Evolutionary conservation across 352 stramenopile genomes (phyloP).

Genomic region (Phytophthora sp.): DNA sequence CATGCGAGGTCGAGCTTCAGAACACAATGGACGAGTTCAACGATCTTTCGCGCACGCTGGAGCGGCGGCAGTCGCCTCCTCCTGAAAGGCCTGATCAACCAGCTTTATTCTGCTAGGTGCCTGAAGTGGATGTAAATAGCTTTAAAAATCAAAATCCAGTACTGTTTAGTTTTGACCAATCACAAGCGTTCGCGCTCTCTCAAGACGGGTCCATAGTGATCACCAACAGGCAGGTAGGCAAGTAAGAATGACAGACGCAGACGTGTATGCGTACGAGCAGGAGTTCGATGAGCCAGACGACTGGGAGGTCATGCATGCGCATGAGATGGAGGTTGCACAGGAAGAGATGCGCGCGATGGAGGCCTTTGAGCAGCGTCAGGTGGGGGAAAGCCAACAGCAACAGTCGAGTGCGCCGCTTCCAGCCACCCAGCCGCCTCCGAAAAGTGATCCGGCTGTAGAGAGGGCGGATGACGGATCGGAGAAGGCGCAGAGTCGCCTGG

Average conservation of each 20-base stretch:
- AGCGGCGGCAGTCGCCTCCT: slow-evolving; percentile 23
- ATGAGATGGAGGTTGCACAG: slow-evolving; percentile 81
- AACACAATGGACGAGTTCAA: slow-evolving; percentile 69
- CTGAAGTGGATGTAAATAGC: slow-evolving; percentile 1
- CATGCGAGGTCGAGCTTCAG: slow-evolving; percentile 67
- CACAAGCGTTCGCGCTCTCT: slow-evolving; percentile 42
- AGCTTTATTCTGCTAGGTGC: slow-evolving; percentile 5
- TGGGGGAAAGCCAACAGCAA: slow-evolving; percentile 20
- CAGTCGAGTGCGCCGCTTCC: neutral
- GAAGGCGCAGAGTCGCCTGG: slow-evolving; percentile 52
- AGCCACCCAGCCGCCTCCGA: slow-evolving; percentile 9
- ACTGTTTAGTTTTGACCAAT: slow-evolving; percentile 38
- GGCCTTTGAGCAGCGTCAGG: slow-evolving; percentile 41
- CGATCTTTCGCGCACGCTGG: slow-evolving; percentile 43
- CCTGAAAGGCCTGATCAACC: slow-evolving; percentile 2
- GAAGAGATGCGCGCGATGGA: slow-evolving; percentile 71
- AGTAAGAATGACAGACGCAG: slow-evolving; percentile 61
- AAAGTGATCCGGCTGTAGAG: slow-evolving; percentile 12
- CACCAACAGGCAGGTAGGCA: neutral
- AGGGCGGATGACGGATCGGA: slow-evolving; percentile 36
- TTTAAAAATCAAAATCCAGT: slow-evolving; percentile 16
- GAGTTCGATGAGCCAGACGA: slow-evolving; percentile 81
- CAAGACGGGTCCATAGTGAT: too few species aligned
- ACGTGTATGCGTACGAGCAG: slow-evolving; percentile 81
- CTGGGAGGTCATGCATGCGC: slow-evolving; percentile 83